Base-by-base conservation (phyloP, 768 basidiomycete genomes). In the Termitomyces sp. region DNA sequence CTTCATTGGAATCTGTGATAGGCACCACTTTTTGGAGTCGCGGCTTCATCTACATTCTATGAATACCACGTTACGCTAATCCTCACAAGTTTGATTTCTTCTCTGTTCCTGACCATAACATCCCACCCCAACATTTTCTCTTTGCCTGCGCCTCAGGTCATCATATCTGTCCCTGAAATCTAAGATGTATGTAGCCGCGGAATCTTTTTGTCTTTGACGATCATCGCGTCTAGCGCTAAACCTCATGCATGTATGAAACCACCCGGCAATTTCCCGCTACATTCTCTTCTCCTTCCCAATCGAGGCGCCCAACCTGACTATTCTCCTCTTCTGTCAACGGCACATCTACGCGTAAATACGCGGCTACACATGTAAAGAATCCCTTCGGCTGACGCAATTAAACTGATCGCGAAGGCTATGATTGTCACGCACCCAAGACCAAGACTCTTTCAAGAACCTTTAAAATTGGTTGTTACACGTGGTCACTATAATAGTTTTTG, bases 1-100 rank as follows among this genome's bases (percentile, higher is more conserved):
- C 52, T 65, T 39, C 11, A 24, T 56, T 57, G 60, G 63, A 58
- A 68, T 52, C 59, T 65, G 33, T 66, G 68, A 69, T 69, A 66
- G 66, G 68, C 59, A 66, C 66, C 36, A 44, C 45, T 35, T 62
- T 22, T 48, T 6, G 5, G 11, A 11, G 36, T 16, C 35, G 35
- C 13, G 20, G 20, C 38, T 53, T 28, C 28, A 28, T 28, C 28
- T 28, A 18, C 2, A 32, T 32, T 49, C 28, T 49, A 60, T 28
- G 55, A 65, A 38, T 55, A 55, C 38, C 55, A 44, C 55, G 36
- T 45, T n/a, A 52, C 33, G 51, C 57, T 63, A 64, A 64, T 66
- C 65, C 63, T 59, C 67, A 66, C 61, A 57, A 63, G 62, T 57
- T 55, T 45, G 53, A 53, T 39, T 51, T 40, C 57, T 38, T 60